Evolutionary conservation across 1,284 basidiomycete species (phyloP), one percentile per base, ranked within the genome.

Genomic region (Ustilago trichophora): DNA sequence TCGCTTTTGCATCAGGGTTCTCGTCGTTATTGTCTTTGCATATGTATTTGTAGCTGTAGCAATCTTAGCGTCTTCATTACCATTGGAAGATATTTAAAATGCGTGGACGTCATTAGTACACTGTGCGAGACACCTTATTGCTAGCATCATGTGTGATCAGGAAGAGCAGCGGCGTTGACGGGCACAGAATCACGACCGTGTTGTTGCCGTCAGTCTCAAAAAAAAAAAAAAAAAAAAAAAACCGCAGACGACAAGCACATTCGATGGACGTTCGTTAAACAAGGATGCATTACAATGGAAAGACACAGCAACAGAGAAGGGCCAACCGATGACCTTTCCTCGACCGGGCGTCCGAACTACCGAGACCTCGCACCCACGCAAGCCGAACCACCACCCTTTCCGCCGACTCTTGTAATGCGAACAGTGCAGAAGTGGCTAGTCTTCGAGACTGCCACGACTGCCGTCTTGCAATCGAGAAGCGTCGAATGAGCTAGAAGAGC

Each of bases 281-380:
- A 38, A 13, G 11, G 25, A 19, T 19, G 15, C 21, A 45, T 51
- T 50, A 36, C 24, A 42, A 27, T n/a, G 16, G n/a, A 21, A n/a
- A 32, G 15, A 31, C 16, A 34, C 16, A 27, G n/a, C 35, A 29
- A 15, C 45, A 22, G 37, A 34, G 25, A 37, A 31, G 26, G 33
- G 12, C 29, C 21, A 13, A 10, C 33, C 13, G 2, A 11, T 12
- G 11, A 16, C 22, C 25, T 21, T 18, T 44, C 15, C 35, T 49
- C 46, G 57, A 60, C 57, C 57, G 45, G 44, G n/a, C 36, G 50
- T 49, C 46, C 57, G n/a, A 32, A 16, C 57, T 60, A 60, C 57
- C 57, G 46, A 44, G 10, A 34, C 7, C 27, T 29, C 8, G n/a
- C n/a, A 31, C 31, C 37, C 22, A 15, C 24, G 21, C 32, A 33